These are phyloP conservation scores for Lachnellula arida DNA, from an alignment of 2,329 filamentous ascomycete species.

Conservation along the genomic window DNA sequence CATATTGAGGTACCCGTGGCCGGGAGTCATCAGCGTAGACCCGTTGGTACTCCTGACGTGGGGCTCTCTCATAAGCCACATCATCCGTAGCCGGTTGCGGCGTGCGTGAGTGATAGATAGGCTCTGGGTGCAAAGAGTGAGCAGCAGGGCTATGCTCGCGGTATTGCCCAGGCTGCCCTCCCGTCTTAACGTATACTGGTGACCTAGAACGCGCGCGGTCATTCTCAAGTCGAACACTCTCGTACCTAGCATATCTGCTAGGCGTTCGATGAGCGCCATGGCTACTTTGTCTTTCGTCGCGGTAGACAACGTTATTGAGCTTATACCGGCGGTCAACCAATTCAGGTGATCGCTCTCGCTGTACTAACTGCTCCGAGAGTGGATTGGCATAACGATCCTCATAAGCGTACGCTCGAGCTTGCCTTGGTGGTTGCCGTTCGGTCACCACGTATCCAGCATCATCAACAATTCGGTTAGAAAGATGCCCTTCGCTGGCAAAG, in stretches of 20 bases:
- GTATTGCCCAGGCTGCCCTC: constrained; percentile 26
- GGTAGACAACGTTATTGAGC: constrained; percentile 31
- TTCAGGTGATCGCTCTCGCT: constrained; percentile 29
- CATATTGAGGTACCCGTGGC: constrained; percentile 28
- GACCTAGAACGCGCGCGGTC: constrained; percentile 33
- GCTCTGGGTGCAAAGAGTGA: constrained; percentile 23
- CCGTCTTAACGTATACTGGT: constrained; percentile 32
- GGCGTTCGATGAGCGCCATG: constrained; percentile 26
- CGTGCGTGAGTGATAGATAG: constrained; percentile 30
- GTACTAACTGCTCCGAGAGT: constrained; percentile 13
- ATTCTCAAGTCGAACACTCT: constrained; percentile 31
- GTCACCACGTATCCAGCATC: constrained; percentile 18
- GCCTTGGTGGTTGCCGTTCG: constrained; percentile 20
- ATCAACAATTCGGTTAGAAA: constrained; percentile 7
- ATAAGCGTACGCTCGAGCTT: constrained; percentile 19
- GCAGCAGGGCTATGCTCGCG: constrained; percentile 30
- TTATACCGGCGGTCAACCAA: constrained; percentile 31
- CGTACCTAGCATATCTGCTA: constrained; percentile 32
- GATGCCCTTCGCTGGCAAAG: constrained; percentile 7
- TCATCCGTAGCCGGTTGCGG: constrained; percentile 24
- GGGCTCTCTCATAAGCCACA: constrained; percentile 28
- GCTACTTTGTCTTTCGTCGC: constrained; percentile 30
- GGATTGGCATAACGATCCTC: constrained; percentile 24
- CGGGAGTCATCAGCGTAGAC: constrained; percentile 31
- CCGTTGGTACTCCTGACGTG: constrained; percentile 33